A percentile compares a stretch with the other conserved stretches of the same genome.
phyloP scores from a whole-genome alignment of 2,329 filamentous ascomycete species.

The Diaporthe sp. region DNA sequence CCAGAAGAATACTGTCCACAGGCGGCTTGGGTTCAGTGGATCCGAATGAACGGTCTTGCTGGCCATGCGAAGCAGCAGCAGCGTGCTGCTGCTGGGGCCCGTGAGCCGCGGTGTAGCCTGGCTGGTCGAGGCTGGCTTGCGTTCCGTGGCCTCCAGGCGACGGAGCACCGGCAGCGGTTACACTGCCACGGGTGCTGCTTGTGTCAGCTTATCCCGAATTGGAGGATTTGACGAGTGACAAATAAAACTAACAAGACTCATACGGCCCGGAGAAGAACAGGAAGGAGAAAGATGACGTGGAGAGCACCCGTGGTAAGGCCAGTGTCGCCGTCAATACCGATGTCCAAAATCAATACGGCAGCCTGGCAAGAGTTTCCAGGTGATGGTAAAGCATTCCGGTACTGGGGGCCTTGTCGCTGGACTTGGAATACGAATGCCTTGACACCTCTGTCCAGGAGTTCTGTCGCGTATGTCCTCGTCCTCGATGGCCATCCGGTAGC shows the following conservation, averaged over 20 bases:
- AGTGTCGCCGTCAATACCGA: background rate
- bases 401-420: conserved; percentile 78
- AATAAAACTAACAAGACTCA: background rate
- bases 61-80: too few relatives aligned
- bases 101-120: background rate
- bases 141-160: background rate
- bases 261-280: background rate
- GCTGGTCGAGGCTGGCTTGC: background rate
- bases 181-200: background rate
- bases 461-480: conserved; percentile 80
- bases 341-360: background rate
- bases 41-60: background rate
- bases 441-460: conserved; percentile 88
- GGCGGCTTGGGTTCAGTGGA: background rate
- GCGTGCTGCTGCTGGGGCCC: background rate
- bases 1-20: background rate
- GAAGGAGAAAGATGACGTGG: background rate
- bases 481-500: conserved; percentile 91
- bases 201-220: background rate
- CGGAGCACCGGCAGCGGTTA: background rate
- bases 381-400: conserved; percentile 90
- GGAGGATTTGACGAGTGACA: rapidly evolving
- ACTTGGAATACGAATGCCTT: conserved; percentile 86
- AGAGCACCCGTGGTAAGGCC: background rate
- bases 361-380: conserved; percentile 82